phyloP scores from a whole-genome alignment of 179 eudicot genomes.

The Vitellaria paradoxa region DNA sequence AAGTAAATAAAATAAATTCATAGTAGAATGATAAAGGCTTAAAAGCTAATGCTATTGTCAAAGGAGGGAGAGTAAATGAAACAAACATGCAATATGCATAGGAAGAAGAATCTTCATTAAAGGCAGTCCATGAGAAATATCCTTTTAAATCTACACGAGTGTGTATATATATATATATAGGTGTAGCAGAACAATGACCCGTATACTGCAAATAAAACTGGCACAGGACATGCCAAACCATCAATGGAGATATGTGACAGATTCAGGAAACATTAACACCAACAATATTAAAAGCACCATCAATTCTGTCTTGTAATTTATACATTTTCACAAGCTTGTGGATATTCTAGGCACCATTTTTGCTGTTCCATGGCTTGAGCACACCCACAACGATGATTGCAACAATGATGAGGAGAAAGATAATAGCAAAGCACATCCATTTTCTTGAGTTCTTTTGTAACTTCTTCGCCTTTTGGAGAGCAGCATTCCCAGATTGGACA shows the following conservation, averaged over 20 bases:
- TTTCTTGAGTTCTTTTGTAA: constrained; percentile 81
- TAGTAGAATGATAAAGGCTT: no score
- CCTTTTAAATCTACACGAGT: neutral
- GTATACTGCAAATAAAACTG: neutral
- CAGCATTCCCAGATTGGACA: constrained; percentile 78
- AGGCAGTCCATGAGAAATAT: neutral
- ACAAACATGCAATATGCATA: no score
- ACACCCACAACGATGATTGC: constrained; percentile 66
- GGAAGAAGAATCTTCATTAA: no score
- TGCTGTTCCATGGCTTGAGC: constrained; percentile 80
- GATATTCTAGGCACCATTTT: constrained; percentile 48
- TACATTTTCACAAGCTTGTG: constrained; percentile 13
- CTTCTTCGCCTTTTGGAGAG: constrained; percentile 74
- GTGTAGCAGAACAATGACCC: neutral
- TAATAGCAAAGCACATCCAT: constrained; percentile 90
- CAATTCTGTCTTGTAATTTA: neutral
- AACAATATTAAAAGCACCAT: neutral
- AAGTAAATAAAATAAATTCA: no score
- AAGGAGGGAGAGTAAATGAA: no score
- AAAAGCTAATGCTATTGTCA: no score
- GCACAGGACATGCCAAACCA: neutral
- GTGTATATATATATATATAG: no score
- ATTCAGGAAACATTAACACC: neutral
- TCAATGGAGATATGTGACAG: neutral
- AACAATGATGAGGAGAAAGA: constrained; percentile 66